Conservation (phyloP, 169 alveolate genomes). For the Blepharisma undulans region DNA sequence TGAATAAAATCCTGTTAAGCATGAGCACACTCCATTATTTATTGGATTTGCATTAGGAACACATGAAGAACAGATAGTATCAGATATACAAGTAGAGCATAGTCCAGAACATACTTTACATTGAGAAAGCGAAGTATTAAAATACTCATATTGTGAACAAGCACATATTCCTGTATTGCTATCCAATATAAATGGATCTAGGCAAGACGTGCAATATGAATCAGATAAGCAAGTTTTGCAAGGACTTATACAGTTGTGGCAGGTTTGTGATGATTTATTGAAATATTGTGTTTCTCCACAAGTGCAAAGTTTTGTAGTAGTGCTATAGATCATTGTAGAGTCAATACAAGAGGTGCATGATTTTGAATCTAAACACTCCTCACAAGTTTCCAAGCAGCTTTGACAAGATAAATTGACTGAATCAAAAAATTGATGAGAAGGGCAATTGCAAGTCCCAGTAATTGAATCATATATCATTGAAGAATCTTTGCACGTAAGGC, state of each 20-base stretch:
- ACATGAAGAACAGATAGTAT: neutral
- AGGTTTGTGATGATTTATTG: neutral
- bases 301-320: neutral
- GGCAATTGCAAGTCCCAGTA: neutral
- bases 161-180: neutral
- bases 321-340: neutral
- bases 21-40: neutral
- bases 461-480: neutral
- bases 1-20: neutral
- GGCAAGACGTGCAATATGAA: neutral
- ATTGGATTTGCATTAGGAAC: neutral
- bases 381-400: neutral
- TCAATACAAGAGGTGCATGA: neutral
- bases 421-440: neutral
- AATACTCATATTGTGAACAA: neutral
- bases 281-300: neutral
- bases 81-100: neutral
- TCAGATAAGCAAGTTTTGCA: neutral
- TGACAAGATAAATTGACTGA: neutral
- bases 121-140: neutral
- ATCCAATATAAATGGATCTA: neutral
- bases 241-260: neutral
- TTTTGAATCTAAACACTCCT: neutral
- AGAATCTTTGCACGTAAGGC: neutral
- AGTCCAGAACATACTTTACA: neutral